Conservation (phyloP, 2,329 filamentous ascomycete species). For the Arachnopeziza araneosa region DNA sequence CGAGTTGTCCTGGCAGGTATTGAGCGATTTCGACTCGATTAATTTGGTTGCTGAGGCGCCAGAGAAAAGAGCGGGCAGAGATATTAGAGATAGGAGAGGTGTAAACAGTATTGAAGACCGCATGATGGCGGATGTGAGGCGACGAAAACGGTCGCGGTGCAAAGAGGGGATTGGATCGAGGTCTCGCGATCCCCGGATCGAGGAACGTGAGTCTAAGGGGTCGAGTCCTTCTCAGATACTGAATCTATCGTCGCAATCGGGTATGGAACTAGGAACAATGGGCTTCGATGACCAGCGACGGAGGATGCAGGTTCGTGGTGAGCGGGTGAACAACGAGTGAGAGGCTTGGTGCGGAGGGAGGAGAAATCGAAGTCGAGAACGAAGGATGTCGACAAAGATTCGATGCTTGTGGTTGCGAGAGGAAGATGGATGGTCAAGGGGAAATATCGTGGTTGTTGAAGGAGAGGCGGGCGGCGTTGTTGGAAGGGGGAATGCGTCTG, state of each 20-base stretch:
- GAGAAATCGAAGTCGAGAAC: neutral
- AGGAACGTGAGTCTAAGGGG: neutral
- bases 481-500: neutral
- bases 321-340: neutral
- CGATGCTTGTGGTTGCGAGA: neutral
- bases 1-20: conserved; percentile 77
- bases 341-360: neutral
- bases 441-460: neutral
- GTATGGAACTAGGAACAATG: neutral
- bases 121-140: conserved; percentile 24
- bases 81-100: conserved; percentile 23
- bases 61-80: conserved; percentile 26
- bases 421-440: neutral
- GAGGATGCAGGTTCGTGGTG: neutral
- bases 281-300: neutral
- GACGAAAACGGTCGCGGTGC: conserved; percentile 21
- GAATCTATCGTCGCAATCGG: neutral
- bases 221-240: neutral
- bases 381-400: neutral
- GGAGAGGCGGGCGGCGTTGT: neutral
- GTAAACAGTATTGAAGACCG: conserved; percentile 23
- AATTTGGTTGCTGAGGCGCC: conserved; percentile 23
- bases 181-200: neutral
- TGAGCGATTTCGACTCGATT: conserved; percentile 75
- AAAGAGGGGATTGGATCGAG: neutral